Evolutionary conservation across 2,329 filamentous ascomycete genomes (phyloP), one percentile per base, ranked within the genome.

Genomic region (Rhinocladiella similis): DNA sequence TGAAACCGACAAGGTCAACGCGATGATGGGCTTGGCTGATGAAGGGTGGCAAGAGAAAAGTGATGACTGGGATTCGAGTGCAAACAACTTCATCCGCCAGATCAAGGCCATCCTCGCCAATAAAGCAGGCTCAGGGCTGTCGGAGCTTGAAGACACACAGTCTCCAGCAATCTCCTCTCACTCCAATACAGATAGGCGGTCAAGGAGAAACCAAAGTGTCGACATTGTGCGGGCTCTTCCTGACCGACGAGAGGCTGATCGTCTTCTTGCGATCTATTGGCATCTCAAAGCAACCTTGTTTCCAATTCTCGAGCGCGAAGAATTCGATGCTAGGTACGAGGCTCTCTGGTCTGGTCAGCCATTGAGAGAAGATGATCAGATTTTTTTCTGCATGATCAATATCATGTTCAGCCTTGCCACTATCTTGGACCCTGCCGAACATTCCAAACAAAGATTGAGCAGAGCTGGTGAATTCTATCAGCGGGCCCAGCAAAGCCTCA

Each of bases 391-490:
- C 36, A 76, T 72, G 0, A 66, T 80, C 9, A 79, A 80, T 35
- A 70, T 77, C 14, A 72, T 80, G 1, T 74, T 80, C 36, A 77
- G 77, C 0, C 65, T 80, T 1, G 72, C 76, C 0, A 75, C 74
- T 1, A 76, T 79, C 29, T 61, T 79, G 1, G 65, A 72, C 1
- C 76, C 79, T 50, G 73, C 72, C 1, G 67, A 74, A 16, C 62
- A 69, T 0, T 67, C 70, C 0, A 69, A 72, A 14, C 68, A 75
- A 43, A 66, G 76, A 13, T 74, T 77, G 18, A 66, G 69, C 2
- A 69, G 70, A 0, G 76, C 76, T 20, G 71, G 72, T 29, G 65
- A 66, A 0, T 80, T 76, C 50, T 79, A 79, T 33, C 65, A 68
- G 1, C 69, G 76, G 2, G 76, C 78, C 0, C 75, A 76, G 36